phyloP scores from a whole-genome alignment of 441 rosid species.

The Gossypium lobatum region DNA sequence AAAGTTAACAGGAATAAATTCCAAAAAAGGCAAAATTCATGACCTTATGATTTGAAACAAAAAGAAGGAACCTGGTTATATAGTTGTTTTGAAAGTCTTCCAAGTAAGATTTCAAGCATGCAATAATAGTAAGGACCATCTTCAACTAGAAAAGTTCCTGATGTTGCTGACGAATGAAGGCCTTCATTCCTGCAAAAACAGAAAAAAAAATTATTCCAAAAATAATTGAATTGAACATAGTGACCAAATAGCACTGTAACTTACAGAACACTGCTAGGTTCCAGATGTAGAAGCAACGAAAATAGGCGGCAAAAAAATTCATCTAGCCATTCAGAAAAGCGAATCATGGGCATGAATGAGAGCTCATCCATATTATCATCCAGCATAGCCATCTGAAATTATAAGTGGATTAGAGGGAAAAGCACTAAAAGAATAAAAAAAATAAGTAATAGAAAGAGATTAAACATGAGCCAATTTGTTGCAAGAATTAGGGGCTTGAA shows the following conservation, averaged over 20 bases:
- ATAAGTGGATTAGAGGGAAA: constrained; percentile 17
- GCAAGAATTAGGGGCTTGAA: constrained; percentile 9
- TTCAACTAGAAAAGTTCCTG: constrained; percentile 97
- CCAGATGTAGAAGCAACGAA: constrained; percentile 87
- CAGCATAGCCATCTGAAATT: constrained; percentile 68
- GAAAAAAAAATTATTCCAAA: constrained; percentile 1
- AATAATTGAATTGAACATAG: not conserved
- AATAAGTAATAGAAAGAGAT: not conserved
- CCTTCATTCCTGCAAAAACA: constrained; percentile 79
- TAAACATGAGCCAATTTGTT: constrained; percentile 5
- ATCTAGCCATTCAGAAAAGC: constrained; percentile 96
- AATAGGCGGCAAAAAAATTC: constrained; percentile 92
- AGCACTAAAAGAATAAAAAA: not conserved
- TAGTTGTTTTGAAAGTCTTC: constrained; percentile 81
- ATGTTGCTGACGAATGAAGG: constrained; percentile 81
- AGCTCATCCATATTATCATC: constrained; percentile 64
- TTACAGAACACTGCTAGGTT: constrained; percentile 90
- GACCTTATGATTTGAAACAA: constrained; percentile 19
- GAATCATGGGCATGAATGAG: constrained; percentile 71
- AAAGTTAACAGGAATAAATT: constrained; percentile 12
- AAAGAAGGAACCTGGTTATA: constrained; percentile 66
- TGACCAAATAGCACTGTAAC: constrained; percentile 23
- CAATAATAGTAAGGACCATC: constrained; percentile 98
- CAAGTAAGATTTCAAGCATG: constrained; percentile 97
- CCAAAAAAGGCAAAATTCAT: not conserved